phyloP scores from a whole-genome alignment of 352 stramenopile species.

The Globisporangium alternatum region DNA sequence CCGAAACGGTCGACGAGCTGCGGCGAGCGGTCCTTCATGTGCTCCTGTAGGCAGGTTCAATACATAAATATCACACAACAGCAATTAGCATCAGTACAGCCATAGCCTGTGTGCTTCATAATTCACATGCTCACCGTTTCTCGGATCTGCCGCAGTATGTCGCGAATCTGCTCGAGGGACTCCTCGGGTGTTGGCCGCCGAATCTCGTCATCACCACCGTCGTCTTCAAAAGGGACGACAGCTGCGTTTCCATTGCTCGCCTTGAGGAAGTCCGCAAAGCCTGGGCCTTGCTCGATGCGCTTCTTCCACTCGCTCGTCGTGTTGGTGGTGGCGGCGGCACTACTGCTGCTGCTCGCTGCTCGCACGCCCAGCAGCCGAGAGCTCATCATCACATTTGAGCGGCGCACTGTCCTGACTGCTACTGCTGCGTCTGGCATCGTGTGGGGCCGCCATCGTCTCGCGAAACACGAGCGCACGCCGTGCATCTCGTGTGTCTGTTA shows the following conservation, averaged over 20 bases:
- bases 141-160: slow-evolving; percentile 26
- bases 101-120: not conserved
- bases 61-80: not conserved
- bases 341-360: not conserved
- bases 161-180: slow-evolving; percentile 26
- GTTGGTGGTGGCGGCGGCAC: not conserved
- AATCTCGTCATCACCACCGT: slow-evolving; percentile 2
- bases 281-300: slow-evolving; percentile 28
- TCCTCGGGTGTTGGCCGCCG: slow-evolving; percentile 17
- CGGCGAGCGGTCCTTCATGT: not conserved
- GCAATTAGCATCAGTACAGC: not conserved
- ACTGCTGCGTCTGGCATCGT: not conserved
- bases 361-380: not conserved
- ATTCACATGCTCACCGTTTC: slow-evolving; percentile 1
- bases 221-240: not conserved
- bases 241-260: not conserved
- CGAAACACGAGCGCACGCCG: not conserved
- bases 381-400: not conserved
- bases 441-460: not conserved
- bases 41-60: slow-evolving; percentile 7
- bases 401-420: not conserved
- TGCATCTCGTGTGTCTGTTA: not conserved
- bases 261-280: slow-evolving; percentile 34
- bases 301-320: slow-evolving; percentile 27
- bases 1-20: slow-evolving; percentile 86